These are phyloP conservation scores for Mycena amicta DNA, from an alignment of 768 basidiomycete genomes.

Conservation along the genomic window DNA sequence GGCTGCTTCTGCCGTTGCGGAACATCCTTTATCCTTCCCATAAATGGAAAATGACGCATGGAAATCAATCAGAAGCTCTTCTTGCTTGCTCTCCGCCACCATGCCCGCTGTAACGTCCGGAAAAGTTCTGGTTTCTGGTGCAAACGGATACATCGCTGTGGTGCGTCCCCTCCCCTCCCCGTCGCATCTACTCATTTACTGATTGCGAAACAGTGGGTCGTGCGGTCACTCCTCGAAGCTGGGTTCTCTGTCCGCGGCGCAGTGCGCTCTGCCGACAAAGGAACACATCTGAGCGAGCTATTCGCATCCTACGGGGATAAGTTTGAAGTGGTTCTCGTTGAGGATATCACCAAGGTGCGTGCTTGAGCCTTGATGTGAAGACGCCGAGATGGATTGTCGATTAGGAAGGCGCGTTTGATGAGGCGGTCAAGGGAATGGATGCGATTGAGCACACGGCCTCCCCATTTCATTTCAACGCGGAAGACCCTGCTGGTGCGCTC, in stretches of 20 bases:
- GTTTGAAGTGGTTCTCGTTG: constrained; percentile 67
- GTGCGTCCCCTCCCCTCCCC: not conserved
- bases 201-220: constrained; percentile 60
- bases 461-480: constrained; percentile 51
- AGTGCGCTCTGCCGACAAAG: constrained; percentile 65
- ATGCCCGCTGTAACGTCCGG: constrained; percentile 24
- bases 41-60: too few species aligned
- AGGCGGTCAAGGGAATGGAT: constrained; percentile 75
- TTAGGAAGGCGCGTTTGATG: constrained; percentile 75
- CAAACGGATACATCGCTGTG: constrained; percentile 61
- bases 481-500: constrained; percentile 43
- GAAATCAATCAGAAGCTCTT: too few species aligned
- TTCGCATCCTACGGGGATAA: constrained; percentile 58
- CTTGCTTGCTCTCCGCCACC: too few species aligned
- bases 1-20: too few species aligned
- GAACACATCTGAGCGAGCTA: constrained; percentile 52
- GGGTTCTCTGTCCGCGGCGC: constrained; percentile 70
- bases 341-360: constrained; percentile 56
- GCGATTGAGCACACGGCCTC: constrained; percentile 73
- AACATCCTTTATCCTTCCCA: too few species aligned
- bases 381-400: not conserved
- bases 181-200: too few species aligned
- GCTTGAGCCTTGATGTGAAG: not conserved
- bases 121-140: constrained; percentile 55
- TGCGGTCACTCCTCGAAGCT: constrained; percentile 53